Conservation (phyloP, 176 grass and related monocot genomes). For the Miscanthus lutarioriparius region DNA sequence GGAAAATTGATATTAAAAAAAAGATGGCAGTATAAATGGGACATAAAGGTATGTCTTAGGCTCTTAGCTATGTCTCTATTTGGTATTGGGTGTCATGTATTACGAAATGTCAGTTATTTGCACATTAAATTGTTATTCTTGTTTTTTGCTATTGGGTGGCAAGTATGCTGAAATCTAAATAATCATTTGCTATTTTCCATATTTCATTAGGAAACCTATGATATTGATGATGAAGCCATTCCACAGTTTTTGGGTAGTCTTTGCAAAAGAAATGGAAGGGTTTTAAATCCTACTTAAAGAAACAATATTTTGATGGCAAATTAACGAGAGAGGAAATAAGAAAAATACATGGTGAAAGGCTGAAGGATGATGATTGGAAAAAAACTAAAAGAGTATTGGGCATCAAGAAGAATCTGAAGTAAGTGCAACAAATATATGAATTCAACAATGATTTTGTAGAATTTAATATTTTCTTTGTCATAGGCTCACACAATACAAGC, state of each 20-base stretch:
- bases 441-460: too few species aligned
- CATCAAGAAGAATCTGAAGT: background rate
- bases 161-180: background rate
- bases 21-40: too few species aligned
- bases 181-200: background rate
- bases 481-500: background rate
- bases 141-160: too few species aligned
- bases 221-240: background rate
- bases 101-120: too few species aligned
- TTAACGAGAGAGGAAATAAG: background rate
- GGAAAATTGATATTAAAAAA: too few species aligned
- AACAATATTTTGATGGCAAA: background rate
- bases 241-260: background rate
- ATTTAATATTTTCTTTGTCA: background rate
- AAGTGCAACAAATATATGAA: background rate
- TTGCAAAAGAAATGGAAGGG: background rate
- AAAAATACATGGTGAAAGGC: background rate
- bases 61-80: background rate
- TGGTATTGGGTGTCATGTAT: too few species aligned
- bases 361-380: background rate
- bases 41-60: background rate
- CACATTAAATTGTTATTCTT: too few species aligned
- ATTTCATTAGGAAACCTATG: background rate
- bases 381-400: background rate
- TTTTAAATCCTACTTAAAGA: background rate